phyloP scores from a whole-genome alignment of 2,329 filamentous ascomycete genomes.

The Pyrenophora seminiperda region DNA sequence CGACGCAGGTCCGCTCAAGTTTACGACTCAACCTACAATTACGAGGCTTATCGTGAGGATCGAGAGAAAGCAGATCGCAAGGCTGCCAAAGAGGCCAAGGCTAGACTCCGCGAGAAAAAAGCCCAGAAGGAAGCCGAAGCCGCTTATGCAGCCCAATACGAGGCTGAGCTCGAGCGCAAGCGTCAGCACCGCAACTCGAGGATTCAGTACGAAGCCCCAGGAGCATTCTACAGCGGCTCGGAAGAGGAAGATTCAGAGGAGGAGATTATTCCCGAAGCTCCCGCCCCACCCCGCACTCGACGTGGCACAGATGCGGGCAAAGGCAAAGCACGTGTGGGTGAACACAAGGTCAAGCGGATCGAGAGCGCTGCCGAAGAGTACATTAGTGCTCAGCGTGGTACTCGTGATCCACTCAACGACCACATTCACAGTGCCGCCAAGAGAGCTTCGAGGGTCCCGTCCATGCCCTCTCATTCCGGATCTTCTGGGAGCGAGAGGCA shows the following conservation, averaged over 20 bases:
- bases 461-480: conserved; percentile 37
- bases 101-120: not conserved
- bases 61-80: not conserved
- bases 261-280: conserved; percentile 9
- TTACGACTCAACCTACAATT: conserved; percentile 25
- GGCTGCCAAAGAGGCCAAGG: conserved; percentile 2
- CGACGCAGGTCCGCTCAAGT: conserved; percentile 39
- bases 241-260: conserved; percentile 11
- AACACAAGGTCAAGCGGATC: conserved; percentile 23
- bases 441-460: conserved; percentile 29
- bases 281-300: conserved; percentile 23
- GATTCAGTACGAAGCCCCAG: conserved; percentile 16
- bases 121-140: not conserved
- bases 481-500: conserved; percentile 38
- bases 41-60: conserved; percentile 15
- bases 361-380: conserved; percentile 37
- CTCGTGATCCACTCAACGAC: conserved; percentile 32
- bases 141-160: conserved; percentile 7
- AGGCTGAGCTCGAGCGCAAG: conserved; percentile 10
- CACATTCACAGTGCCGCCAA: conserved; percentile 38
- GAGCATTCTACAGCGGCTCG: conserved; percentile 24
- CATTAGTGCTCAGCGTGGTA: conserved; percentile 37
- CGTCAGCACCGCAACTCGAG: conserved; percentile 23
- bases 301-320: conserved; percentile 31
- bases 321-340: conserved; percentile 23